Conservation (phyloP, 805 yeast genomes). For the Maudiozyma bulderi region DNA sequence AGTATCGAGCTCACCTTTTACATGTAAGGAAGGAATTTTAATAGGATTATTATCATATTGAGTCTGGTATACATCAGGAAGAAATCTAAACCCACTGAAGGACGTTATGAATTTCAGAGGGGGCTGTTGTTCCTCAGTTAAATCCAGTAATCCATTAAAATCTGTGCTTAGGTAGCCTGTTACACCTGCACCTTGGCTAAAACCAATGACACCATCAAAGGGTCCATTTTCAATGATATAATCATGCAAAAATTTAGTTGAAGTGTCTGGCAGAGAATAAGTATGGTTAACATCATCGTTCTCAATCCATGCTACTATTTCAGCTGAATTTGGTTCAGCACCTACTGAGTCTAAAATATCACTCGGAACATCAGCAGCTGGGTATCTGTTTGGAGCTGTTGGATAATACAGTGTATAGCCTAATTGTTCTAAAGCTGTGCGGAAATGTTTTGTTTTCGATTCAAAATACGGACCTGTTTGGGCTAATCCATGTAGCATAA, state of each 20-base stretch:
- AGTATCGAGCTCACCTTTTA: constrained; percentile 84
- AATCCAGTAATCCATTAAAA: constrained; percentile 36
- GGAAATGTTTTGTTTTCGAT: constrained; percentile 75
- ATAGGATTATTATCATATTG: constrained; percentile 25
- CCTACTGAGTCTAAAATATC: constrained; percentile 29
- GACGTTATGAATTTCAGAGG: constrained; percentile 58
- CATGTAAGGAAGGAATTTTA: constrained; percentile 51
- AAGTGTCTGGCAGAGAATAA: constrained; percentile 25
- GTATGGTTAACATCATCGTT: constrained; percentile 32
- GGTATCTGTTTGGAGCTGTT: constrained; percentile 61
- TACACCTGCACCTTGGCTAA: constrained; percentile 93
- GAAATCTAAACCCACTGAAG: constrained; percentile 53
- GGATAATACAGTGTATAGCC: constrained; percentile 66
- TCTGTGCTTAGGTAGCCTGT: constrained; percentile 55
- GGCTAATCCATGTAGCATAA: constrained; percentile 85
- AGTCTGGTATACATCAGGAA: constrained; percentile 23
- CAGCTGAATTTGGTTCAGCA: constrained; percentile 14
- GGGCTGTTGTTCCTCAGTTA: constrained; percentile 34
- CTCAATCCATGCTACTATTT: constrained; percentile 60
- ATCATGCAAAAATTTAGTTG: constrained; percentile 35
- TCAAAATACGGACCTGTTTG: constrained; percentile 75
- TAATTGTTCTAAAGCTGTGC: constrained; percentile 49
- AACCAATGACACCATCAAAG: constrained; percentile 77
- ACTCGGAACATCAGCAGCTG: constrained; percentile 55
- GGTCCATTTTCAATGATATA: constrained; percentile 57